Evolutionary conservation across 768 basidiomycete species (phyloP).

Genomic region (Vararia minispora): DNA sequence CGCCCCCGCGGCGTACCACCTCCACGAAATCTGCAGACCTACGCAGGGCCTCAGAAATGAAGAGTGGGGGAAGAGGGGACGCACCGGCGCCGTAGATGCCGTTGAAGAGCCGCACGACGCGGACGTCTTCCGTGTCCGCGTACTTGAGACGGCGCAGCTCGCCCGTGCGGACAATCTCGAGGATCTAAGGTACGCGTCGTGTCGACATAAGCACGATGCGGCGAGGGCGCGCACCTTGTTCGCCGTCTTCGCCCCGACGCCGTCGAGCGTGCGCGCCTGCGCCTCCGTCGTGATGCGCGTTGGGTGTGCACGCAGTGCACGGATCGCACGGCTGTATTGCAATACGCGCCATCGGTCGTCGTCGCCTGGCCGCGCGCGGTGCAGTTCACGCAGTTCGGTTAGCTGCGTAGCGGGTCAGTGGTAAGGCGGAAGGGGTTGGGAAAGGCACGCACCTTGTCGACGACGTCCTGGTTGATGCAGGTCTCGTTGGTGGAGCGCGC

Average conservation of each 20-base stretch:
- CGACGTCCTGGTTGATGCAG: constrained; percentile 60
- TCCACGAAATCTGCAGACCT: constrained; percentile 57
- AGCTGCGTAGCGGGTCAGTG: constrained; percentile 30
- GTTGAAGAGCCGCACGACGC: constrained; percentile 46
- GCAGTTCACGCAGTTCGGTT: constrained; percentile 51
- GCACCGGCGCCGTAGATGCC: constrained; percentile 83
- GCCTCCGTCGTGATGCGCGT: constrained; percentile 44
- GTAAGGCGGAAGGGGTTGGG: neutral
- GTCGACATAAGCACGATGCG: neutral
- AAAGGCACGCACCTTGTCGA: constrained; percentile 45
- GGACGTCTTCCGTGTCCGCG: constrained; percentile 55
- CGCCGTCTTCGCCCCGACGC: constrained; percentile 69
- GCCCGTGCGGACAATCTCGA: constrained; percentile 72
- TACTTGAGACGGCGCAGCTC: constrained; percentile 55
- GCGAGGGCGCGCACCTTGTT: constrained; percentile 36
- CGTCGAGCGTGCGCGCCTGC: constrained; percentile 48
- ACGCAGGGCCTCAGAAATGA: neutral
- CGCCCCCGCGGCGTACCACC: constrained; percentile 70
- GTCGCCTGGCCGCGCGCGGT: constrained; percentile 45
- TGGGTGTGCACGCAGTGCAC: constrained; percentile 42
- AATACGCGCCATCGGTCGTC: constrained; percentile 62
- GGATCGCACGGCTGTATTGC: constrained; percentile 51
- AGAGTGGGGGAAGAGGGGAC: constrained; percentile 15
- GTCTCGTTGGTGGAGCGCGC: constrained; percentile 12
- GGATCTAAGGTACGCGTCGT: constrained; percentile 37